Conservation (phyloP, 345 rosid genomes). For the Barbarea vulgaris region DNA sequence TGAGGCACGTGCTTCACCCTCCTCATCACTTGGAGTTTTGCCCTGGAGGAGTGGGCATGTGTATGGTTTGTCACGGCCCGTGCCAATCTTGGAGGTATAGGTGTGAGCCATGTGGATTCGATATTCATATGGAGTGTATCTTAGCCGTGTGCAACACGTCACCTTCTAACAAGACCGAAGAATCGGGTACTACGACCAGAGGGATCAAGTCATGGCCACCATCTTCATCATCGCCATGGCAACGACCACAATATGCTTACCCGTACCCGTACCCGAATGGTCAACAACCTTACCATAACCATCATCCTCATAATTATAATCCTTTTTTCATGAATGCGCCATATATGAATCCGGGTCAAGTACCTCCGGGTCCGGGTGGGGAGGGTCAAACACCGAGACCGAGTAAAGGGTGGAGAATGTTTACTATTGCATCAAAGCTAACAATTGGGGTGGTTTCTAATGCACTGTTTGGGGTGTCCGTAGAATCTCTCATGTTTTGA, state of each 20-base stretch:
- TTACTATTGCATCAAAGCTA: conserved; percentile 34
- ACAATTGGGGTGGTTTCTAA: conserved; percentile 17
- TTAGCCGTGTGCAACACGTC: conserved; percentile 24
- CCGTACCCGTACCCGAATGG: conserved; percentile 9
- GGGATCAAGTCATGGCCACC: conserved; percentile 21
- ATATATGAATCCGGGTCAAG: conserved; percentile 18
- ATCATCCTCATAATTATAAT: conserved; percentile 8
- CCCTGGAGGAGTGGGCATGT: conserved; percentile 6
- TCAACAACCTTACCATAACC: conserved; percentile 19
- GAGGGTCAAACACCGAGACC: conserved; percentile 8
- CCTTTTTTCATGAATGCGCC: neutral
- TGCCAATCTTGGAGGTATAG: conserved; percentile 49
- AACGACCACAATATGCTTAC: conserved; percentile 12
- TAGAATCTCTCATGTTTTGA: neutral
- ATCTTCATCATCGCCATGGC: neutral
- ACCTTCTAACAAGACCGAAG: conserved; percentile 10
- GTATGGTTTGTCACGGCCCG: conserved; percentile 40
- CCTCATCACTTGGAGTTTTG: conserved; percentile 40
- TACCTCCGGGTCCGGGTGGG: neutral
- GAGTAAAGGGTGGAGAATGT: conserved; percentile 38
- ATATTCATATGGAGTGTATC: conserved; percentile 49
- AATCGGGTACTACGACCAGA: neutral
- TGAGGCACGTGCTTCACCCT: conserved; percentile 42
- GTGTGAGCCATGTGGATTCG: conserved; percentile 41
- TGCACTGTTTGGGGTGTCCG: neutral